Evolutionary conservation across 2,329 filamentous ascomycete species (phyloP), one percentile per base, ranked within the genome.

Genomic region (Alternaria longipes): DNA sequence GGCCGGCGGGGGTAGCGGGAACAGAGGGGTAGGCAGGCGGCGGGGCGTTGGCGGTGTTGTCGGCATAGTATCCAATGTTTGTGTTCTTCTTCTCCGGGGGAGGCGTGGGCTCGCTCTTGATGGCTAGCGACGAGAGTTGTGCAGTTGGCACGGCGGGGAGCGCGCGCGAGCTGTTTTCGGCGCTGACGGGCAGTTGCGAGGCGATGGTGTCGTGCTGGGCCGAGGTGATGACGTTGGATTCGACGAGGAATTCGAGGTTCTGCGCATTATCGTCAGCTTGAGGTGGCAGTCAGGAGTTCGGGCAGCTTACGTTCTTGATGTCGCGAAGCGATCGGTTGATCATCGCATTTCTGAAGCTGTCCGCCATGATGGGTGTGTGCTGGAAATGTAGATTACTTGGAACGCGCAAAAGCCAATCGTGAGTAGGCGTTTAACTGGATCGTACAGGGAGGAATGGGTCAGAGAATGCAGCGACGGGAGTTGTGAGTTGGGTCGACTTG

Each of bases 181-280:
- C 87, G 75, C 93, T 91, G 67, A 85, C 81, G 36, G 94, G 94
- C 32, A 98, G 89, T 72, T 91, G 86, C 66, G 84, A 82, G 74
- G 90, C 85, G 78, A 97, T 92, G 53, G 85, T 86, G 73, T 92
- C 90, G 76, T 94, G 93, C 74, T 90, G 88, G 57, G 88, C 82
- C 61, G 91, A 89, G 65, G 86, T 88, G 77, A 98, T 92, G 74
- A 94, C 85, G 68, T 90, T 90, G 74, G 91, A 88, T 78, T 97
- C 94, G 69, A 92, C 87, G 63, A 98, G 91, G 70, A 89, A 91
- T 80, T 97, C 93, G 62, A 97, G 91, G 83, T 97, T 94, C 94
- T 97, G 69, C 97, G 73, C 62, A 11, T 34, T 34, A 22, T 54
- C n/a, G 32, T 42, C n/a, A 46, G n/a, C n/a, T 14, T 7, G 12